These are phyloP conservation scores for Pichia occidentalis DNA, from an alignment of 805 yeast species.

Conservation along the genomic window DNA sequence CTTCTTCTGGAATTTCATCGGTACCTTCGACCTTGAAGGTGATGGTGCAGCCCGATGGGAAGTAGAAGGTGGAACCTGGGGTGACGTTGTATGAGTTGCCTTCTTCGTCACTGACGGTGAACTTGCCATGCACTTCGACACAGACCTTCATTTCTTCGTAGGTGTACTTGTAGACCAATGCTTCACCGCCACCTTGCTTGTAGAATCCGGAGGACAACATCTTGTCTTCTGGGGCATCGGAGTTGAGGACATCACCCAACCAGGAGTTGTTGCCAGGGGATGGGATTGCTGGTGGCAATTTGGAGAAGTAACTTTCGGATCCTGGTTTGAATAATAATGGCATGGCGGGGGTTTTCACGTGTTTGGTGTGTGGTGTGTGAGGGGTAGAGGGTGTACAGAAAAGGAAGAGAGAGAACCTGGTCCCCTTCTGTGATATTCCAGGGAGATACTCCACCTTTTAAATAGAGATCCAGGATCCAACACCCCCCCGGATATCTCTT, in stretches of 20 bases:
- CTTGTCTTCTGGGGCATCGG: conserved; percentile 53
- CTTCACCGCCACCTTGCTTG: conserved; percentile 60
- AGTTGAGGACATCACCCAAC: conserved; percentile 58
- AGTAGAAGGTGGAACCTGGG: conserved; percentile 64
- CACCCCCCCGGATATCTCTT: too few relatives aligned
- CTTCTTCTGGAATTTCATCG: conserved; percentile 26
- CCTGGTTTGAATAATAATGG: conserved; percentile 50
- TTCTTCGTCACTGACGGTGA: conserved; percentile 54
- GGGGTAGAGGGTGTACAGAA: background rate
- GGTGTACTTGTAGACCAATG: conserved; percentile 55
- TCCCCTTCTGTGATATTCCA: too few relatives aligned
- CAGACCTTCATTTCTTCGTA: conserved; percentile 67
- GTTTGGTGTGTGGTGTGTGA: background rate
- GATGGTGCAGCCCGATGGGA: conserved; percentile 61
- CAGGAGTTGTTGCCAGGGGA: conserved; percentile 64
- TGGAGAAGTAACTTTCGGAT: conserved; percentile 42
- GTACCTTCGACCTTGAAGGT: conserved; percentile 47
- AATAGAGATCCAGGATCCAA: too few relatives aligned
- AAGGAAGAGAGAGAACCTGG: too few relatives aligned
- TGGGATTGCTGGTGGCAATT: conserved; percentile 53
- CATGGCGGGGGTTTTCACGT: conserved; percentile 30
- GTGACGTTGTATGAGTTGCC: conserved; percentile 50
- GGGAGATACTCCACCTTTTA: too few relatives aligned
- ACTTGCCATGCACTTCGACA: conserved; percentile 62
- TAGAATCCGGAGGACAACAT: conserved; percentile 64